Conservation (phyloP, 108 stramenopile genomes). For the Mediolabrus comicus region DNA sequence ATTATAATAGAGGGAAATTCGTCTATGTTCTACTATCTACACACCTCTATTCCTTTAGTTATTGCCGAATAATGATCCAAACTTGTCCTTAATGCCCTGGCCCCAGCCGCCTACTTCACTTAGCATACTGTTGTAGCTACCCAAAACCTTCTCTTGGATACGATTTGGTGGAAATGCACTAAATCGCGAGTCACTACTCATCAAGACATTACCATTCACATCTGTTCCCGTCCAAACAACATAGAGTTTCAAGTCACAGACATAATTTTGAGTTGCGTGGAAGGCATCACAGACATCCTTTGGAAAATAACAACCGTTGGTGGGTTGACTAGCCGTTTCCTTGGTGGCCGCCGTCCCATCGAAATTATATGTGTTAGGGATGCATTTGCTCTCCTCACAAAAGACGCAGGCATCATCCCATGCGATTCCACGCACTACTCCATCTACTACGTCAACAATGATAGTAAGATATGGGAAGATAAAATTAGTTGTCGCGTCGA, state of each 20-base stretch:
- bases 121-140: conserved; percentile 17
- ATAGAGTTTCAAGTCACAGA: conserved; percentile 82
- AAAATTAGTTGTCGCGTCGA: conserved; percentile 31
- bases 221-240: conserved; percentile 94
- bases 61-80: not conserved
- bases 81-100: conserved; percentile 10
- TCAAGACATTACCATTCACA: conserved; percentile 64
- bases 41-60: too few species aligned
- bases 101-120: conserved; percentile 1
- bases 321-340: conserved; percentile 40
- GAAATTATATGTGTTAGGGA: conserved; percentile 79
- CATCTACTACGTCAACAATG: conserved; percentile 83
- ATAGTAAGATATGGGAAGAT: conserved; percentile 84
- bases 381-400: conserved; percentile 57
- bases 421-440: conserved; percentile 75
- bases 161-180: conserved; percentile 77
- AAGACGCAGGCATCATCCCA: conserved; percentile 94
- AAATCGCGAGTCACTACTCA: conserved; percentile 74
- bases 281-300: conserved; percentile 42
- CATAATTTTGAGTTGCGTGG: conserved; percentile 12
- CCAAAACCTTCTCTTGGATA: conserved; percentile 53
- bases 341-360: conserved; percentile 45
- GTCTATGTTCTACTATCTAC: not conserved
- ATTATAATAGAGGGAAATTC: too few species aligned
- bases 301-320: conserved; percentile 65